Evolutionary conservation across 2,329 filamentous ascomycete genomes (phyloP).

Genomic region (Cadophora luteo-olivacea): DNA sequence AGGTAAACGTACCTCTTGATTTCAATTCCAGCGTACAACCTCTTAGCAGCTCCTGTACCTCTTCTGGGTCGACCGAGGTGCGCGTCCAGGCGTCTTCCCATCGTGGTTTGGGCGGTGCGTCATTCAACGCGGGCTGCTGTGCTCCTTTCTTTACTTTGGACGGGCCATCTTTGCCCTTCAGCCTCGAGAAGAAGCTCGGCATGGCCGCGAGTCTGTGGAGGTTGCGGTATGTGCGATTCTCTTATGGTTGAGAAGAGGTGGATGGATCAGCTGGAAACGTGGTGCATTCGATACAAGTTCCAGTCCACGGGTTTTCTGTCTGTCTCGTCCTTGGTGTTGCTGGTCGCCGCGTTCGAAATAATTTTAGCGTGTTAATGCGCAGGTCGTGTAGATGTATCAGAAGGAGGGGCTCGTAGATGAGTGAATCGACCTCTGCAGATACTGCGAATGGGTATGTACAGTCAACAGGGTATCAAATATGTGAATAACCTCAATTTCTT

Average conservation of each 20-base stretch:
- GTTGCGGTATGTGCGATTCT: not conserved
- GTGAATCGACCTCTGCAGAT: not conserved
- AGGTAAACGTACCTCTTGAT: slow-evolving; percentile 75
- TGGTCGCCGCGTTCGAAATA: slow-evolving; percentile 15
- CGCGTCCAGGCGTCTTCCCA: slow-evolving; percentile 92
- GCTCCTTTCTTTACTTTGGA: slow-evolving; percentile 68
- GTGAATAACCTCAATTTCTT: slow-evolving; percentile 9
- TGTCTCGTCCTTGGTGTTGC: slow-evolving; percentile 4
- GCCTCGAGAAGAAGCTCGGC: slow-evolving; percentile 45
- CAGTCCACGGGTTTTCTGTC: not conserved
- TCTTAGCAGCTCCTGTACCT: slow-evolving; percentile 86
- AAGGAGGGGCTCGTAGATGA: slow-evolving; percentile 12
- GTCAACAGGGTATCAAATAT: slow-evolving; percentile 8
- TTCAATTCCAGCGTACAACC: slow-evolving; percentile 92
- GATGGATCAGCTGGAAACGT: slow-evolving; percentile 2
- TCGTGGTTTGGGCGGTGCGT: slow-evolving; percentile 69
- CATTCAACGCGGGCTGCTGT: slow-evolving; percentile 55
- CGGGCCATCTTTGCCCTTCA: slow-evolving; percentile 75
- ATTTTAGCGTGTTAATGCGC: slow-evolving; percentile 19
- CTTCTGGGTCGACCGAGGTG: slow-evolving; percentile 82
- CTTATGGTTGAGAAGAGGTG: not conserved
- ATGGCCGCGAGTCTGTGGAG: slow-evolving; percentile 30
- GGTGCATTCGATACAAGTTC: slow-evolving; percentile 24
- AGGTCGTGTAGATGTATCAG: slow-evolving; percentile 12
- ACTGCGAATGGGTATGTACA: slow-evolving; percentile 9